Conservation (phyloP, 768 basidiomycete species). For the Lyophyllum decastes region DNA sequence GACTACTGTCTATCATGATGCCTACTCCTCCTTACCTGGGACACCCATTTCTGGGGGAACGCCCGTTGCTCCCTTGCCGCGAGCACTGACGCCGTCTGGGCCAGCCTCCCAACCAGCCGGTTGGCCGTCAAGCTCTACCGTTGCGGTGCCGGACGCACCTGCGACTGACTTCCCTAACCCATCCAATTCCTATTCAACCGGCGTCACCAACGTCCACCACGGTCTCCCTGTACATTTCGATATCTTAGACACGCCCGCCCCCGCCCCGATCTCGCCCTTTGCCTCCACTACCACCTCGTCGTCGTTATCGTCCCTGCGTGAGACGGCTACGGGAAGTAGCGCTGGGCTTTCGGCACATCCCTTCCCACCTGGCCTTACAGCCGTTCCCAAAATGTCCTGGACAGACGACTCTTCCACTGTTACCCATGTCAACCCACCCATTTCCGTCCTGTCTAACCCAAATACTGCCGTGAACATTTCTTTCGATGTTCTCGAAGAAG, state of each 20-base stretch:
- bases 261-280: slow-evolving; percentile 57
- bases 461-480: slow-evolving; percentile 36
- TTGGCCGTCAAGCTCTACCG: slow-evolving; percentile 8
- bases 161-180: neutral
- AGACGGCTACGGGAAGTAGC: slow-evolving; percentile 33
- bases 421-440: slow-evolving; percentile 13
- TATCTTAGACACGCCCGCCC: slow-evolving; percentile 58
- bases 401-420: slow-evolving; percentile 23
- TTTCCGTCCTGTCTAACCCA: slow-evolving; percentile 18
- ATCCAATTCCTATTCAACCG: slow-evolving; percentile 7
- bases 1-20: slow-evolving; percentile 65
- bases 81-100: slow-evolving; percentile 48
- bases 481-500: slow-evolving; percentile 69
- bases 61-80: slow-evolving; percentile 39
- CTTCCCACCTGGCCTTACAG: slow-evolving; percentile 39
- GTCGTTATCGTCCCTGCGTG: slow-evolving; percentile 37
- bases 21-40: slow-evolving; percentile 49
- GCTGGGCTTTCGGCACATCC: slow-evolving; percentile 25
- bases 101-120: slow-evolving; percentile 2
- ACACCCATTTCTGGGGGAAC: slow-evolving; percentile 32
- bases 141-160: neutral
- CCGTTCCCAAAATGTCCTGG: slow-evolving; percentile 31
- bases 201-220: slow-evolving; percentile 9
- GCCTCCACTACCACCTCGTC: slow-evolving; percentile 23
- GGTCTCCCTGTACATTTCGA: slow-evolving; percentile 33